Percentiles rank a stretch among this genome's conserved stretches.
phyloP scores from a whole-genome alignment of 495 filamentous ascomycete species.

The Neurospora tetrasperma region DNA sequence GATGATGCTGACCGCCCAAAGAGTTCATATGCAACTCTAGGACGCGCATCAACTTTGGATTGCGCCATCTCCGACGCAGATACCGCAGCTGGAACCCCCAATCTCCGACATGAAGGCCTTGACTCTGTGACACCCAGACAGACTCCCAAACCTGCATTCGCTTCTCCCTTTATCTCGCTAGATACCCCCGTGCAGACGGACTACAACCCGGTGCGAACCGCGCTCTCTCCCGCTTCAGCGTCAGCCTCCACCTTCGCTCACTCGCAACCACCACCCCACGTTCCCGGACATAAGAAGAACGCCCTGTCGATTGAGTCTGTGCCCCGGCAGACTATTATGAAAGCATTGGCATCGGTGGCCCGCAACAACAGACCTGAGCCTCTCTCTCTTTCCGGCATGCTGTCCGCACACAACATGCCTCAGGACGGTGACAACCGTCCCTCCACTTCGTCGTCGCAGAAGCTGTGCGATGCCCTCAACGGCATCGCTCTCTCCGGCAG shows the following conservation, averaged over 20 bases:
- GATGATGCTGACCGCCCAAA: constrained; percentile 13
- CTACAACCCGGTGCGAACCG: constrained; percentile 1
- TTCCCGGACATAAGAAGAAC: constrained; percentile 45
- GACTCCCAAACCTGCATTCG: constrained; percentile 4
- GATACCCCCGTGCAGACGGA: constrained; percentile 4
- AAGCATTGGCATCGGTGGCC: constrained; percentile 68
- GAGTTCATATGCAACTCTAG: constrained; percentile 13
- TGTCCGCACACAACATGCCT: constrained; percentile 29
- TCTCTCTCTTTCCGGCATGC: constrained; percentile 44
- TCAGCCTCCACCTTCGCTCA: neutral
- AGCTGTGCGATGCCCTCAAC: constrained; percentile 55
- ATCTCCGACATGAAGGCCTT: constrained; percentile 8
- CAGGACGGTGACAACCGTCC: constrained; percentile 33
- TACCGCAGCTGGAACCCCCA: constrained; percentile 1
- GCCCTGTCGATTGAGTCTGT: constrained; percentile 59
- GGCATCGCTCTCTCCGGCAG: constrained; percentile 40
- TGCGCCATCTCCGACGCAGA: neutral
- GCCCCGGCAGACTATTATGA: constrained; percentile 78
- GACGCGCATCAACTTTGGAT: constrained; percentile 2
- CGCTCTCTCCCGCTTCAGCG: constrained; percentile 1
- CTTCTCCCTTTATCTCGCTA: constrained; percentile 3
- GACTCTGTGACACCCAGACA: constrained; percentile 1
- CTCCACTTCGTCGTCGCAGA: constrained; percentile 45
- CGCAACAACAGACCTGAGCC: constrained; percentile 49
- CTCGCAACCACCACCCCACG: neutral